Evolutionary conservation across 139 green algal genomes (phyloP), one percentile per base, ranked within the genome.

Genomic region (Trebouxia sp.): DNA sequence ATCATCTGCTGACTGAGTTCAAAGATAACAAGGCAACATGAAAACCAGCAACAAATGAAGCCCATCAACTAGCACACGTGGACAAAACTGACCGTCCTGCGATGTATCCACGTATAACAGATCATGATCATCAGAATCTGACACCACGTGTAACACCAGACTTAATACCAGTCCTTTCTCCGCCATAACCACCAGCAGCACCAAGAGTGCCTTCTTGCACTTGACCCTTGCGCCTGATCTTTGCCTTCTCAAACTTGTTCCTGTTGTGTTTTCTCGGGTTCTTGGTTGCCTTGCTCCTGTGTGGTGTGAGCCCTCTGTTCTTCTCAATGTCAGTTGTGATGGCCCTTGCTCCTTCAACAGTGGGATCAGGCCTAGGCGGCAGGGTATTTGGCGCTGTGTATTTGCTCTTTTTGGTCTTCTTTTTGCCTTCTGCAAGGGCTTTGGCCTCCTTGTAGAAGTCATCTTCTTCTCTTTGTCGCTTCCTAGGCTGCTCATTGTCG

Each of bases 161-260:
- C 90, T 98, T 98, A 90, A 99, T 97, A 72, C 96, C 96, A 0
- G 96, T 99, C 0, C 86, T 82, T 87, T 99, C 96, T 24, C 96
- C 96, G 10, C 92, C 95, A 66, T 99, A 99, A 0, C 76, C 79
- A 8, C 78, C 79, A 8, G 56, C 84, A 22, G 80, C 80, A 11
- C 70, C 79, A 14, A 65, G 45, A 35, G 87, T 82, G 41, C 92
- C 89, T 6, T 88, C 88, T 77, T 95, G 90, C 69, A 98, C 96
- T 84, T 96, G 91, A 10, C 95, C 96, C 87, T 94, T 96, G 53
- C 95, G 89, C 26, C 50, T 26, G 74, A 95, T 91, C 66, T 90
- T 84, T 17, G 95, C 94, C 78, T 95, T 88, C 39, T 89, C 92
- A 81, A 90, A 98, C 89, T 92, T 94, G 70, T 93, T 87, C 72